Conservation (phyloP, 768 basidiomycete genomes). For the Russula griseocarnosa region DNA sequence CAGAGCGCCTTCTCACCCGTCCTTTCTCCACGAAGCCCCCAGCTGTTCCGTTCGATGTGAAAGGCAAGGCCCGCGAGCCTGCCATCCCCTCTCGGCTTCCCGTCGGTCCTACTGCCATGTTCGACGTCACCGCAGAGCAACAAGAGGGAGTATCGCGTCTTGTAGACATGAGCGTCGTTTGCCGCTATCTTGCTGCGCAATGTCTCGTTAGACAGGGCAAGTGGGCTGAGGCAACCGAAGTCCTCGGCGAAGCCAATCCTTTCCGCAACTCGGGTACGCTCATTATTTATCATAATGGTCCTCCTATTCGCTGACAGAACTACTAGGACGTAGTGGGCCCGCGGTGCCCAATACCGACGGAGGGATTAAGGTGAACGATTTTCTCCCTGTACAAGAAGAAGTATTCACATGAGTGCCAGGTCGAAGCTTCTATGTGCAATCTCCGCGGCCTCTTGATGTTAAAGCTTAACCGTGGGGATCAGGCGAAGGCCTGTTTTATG, state of each 20-base stretch:
- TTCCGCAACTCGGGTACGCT: slow-evolving; percentile 63
- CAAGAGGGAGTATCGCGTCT: slow-evolving; percentile 68
- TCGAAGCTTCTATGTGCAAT: slow-evolving; percentile 97
- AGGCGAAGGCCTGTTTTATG: slow-evolving; percentile 93
- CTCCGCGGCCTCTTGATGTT: slow-evolving; percentile 91
- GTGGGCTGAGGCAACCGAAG: slow-evolving; percentile 87
- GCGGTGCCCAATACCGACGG: slow-evolving; percentile 81
- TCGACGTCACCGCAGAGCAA: slow-evolving; percentile 61
- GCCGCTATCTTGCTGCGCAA: slow-evolving; percentile 94
- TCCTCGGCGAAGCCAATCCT: slow-evolving; percentile 90
- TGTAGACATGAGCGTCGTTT: slow-evolving; percentile 92
- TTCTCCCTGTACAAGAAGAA: neutral
- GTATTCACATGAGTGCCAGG: slow-evolving; percentile 42
- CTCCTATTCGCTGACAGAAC: slow-evolving; percentile 1
- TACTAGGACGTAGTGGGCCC: slow-evolving; percentile 57
- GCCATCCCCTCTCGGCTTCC: slow-evolving; percentile 52
- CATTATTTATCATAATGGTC: slow-evolving; percentile 19
- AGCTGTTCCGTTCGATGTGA: slow-evolving; percentile 41
- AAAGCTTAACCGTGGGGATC: slow-evolving; percentile 83
- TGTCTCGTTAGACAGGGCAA: slow-evolving; percentile 91
- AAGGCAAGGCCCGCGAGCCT: slow-evolving; percentile 49
- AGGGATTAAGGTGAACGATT: slow-evolving; percentile 75
- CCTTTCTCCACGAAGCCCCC: slow-evolving; percentile 63
- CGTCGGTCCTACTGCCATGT: slow-evolving; percentile 65
- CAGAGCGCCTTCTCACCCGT: slow-evolving; percentile 85